Base-by-base conservation (phyloP, 148 eudicot species). In the Rhododendron williamsianum region DNA sequence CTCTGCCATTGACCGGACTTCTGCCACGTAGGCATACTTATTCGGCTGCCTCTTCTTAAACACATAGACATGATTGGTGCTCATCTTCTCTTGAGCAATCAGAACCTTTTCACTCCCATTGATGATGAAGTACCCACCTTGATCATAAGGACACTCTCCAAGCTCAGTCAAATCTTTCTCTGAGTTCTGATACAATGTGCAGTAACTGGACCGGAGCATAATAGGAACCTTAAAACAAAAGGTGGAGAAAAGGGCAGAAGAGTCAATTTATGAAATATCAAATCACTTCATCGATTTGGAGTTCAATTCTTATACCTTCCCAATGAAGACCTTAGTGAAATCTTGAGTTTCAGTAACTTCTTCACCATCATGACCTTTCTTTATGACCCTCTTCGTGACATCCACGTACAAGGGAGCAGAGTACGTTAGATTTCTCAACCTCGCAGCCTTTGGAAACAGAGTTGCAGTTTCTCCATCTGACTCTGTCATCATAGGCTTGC, bases 391-490 rank as follows among this genome's bases (percentile, higher is more conserved):
- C 86, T 97, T 97, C 35, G 91, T 87, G 45, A 97, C 98, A 87
- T 97, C 99, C 74, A 95, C 99, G 85, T 97, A 97, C 85, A 97
- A 89, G 78, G 99, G 99, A 69, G 99, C 98, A 21, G 99, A 97
- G 88, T 97, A 97, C 23, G 99, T 97, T 51, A 97, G 85, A 87
- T 97, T 97, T 78, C 99, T 95, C 86, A 97, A 86, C 87, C 99
- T 94, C 19, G 99, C 99, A 84, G 99, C 98, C 89, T 97, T 97
- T 11, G 99, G 99, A 84, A 97, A 97, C 90, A 97, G 88, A 45
- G 99, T 97, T 19, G 98, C 96, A 45, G 99, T 97, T 89, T 97
- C 99, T 91, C 99, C 99, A 88, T 97, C 99, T 16, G 99, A 97
- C 85, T 97, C 99, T 1, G 99, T 97, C 99, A 97, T 94, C 99